Evolutionary conservation across 257 asterid genomes (phyloP).

Genomic region (Thymus quinquecostatus): DNA sequence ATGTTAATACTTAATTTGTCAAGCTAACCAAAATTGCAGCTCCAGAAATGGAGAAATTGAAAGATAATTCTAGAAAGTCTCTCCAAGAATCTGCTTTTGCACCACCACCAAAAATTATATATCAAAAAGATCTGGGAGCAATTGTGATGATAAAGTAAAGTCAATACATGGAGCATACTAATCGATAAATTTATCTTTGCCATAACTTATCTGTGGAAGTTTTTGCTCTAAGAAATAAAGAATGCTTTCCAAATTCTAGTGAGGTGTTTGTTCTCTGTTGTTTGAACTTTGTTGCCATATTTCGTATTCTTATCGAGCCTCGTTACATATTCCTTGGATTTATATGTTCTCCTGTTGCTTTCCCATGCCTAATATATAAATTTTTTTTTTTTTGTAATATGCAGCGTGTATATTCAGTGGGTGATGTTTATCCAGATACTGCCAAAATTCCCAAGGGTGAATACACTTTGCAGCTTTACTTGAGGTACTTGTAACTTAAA

Average conservation of each 20-base stretch:
- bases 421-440: constrained; percentile 89
- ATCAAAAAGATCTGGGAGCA: too few species aligned
- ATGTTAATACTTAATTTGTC: too few species aligned
- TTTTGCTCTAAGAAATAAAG: neutral
- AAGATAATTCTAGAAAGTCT: too few species aligned
- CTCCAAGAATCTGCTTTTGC: too few species aligned
- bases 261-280: constrained; percentile 26
- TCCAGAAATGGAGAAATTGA: too few species aligned
- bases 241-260: constrained; percentile 10
- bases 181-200: neutral
- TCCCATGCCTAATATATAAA: constrained; percentile 17
- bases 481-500: constrained; percentile 54
- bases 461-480: constrained; percentile 75
- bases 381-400: constrained; percentile 30
- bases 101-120: too few species aligned
- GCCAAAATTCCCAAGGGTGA: constrained; percentile 96
- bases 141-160: too few species aligned
- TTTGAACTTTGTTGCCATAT: constrained; percentile 7
- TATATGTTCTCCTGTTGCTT: constrained; percentile 17
- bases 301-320: constrained; percentile 13
- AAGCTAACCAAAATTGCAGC: too few species aligned
- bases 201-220: constrained; percentile 10
- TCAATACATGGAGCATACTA: too few species aligned
- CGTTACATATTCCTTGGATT: neutral
- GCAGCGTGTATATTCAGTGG: constrained; percentile 87